phyloP scores from a whole-genome alignment of 2,329 filamentous ascomycete genomes.

The Fusarium pseudocircinatum region DNA sequence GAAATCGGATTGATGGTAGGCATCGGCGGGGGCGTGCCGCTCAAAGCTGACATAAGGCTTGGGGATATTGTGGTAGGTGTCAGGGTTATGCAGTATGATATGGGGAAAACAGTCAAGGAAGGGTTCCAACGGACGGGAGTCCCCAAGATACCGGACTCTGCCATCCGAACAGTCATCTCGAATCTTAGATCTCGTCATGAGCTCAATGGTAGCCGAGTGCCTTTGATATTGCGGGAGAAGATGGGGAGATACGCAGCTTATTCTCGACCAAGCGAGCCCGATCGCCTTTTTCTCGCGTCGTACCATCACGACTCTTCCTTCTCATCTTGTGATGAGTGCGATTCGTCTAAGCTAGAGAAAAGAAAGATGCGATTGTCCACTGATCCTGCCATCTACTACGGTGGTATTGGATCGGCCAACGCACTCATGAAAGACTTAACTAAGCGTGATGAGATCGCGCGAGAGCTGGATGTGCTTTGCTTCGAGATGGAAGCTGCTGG shows the following conservation, averaged over 20 bases:
- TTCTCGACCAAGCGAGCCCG: accelerated
- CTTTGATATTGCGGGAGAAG: background rate
- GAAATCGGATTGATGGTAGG: conserved; percentile 36
- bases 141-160: accelerated
- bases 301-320: too few relatives aligned
- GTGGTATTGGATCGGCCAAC: accelerated
- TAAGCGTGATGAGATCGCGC: accelerated
- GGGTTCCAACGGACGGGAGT: accelerated
- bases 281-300: background rate
- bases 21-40: conserved; percentile 33
- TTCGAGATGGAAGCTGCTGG: background rate
- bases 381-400: accelerated
- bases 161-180: background rate
- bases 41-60: conserved; percentile 33
- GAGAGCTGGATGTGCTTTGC: background rate
- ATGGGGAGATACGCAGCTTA: accelerated
- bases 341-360: accelerated
- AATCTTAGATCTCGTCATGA: background rate
- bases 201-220: accelerated
- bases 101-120: background rate
- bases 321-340: accelerated
- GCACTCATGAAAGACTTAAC: accelerated
- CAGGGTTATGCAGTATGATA: conserved; percentile 41
- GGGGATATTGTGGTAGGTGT: conserved; percentile 41
- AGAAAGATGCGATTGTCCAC: accelerated